Conservation (phyloP, 495 filamentous ascomycete genomes). For the Lepraria neglecta region DNA sequence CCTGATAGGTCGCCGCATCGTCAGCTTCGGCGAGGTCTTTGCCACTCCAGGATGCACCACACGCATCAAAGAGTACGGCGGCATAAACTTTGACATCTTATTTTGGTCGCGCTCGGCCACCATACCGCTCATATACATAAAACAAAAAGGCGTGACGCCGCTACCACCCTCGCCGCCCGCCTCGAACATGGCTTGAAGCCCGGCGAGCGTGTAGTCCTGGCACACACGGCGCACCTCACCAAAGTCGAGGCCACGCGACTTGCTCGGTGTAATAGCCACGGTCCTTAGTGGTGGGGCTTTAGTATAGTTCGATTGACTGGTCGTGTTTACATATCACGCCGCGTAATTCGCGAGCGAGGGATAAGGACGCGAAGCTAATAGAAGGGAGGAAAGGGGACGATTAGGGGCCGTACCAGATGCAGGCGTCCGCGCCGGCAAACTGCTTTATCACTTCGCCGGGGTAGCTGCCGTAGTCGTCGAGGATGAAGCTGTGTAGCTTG, state of each 20-base stretch:
- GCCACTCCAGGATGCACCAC: conserved; percentile 14
- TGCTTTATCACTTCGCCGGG: conserved; percentile 37
- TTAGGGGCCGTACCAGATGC: conserved; percentile 42
- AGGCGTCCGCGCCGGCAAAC: conserved; percentile 43
- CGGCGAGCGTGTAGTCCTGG: conserved; percentile 38
- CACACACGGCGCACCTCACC: conserved; percentile 41
- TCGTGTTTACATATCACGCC: not conserved
- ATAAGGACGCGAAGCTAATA: not conserved
- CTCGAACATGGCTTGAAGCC: conserved; percentile 35
- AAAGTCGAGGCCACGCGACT: conserved; percentile 33
- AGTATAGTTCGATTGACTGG: not conserved
- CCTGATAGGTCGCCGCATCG: conserved; percentile 27
- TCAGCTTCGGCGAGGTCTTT: not conserved
- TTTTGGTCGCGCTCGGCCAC: conserved; percentile 36
- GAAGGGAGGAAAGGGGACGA: not conserved
- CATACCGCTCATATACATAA: conserved; percentile 44
- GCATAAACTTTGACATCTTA: conserved; percentile 32
- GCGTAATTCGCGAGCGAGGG: not conserved
- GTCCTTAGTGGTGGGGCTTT: conserved; percentile 29
- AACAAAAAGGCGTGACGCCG: conserved; percentile 34
- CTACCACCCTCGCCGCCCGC: conserved; percentile 22
- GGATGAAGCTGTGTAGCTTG: conserved; percentile 38
- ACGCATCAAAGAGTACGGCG: conserved; percentile 41
- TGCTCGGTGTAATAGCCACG: conserved; percentile 40
- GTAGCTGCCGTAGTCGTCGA: conserved; percentile 40